phyloP scores from a whole-genome alignment of 2,329 filamentous ascomycete species.

The Pseudocercospora fuligena region DNA sequence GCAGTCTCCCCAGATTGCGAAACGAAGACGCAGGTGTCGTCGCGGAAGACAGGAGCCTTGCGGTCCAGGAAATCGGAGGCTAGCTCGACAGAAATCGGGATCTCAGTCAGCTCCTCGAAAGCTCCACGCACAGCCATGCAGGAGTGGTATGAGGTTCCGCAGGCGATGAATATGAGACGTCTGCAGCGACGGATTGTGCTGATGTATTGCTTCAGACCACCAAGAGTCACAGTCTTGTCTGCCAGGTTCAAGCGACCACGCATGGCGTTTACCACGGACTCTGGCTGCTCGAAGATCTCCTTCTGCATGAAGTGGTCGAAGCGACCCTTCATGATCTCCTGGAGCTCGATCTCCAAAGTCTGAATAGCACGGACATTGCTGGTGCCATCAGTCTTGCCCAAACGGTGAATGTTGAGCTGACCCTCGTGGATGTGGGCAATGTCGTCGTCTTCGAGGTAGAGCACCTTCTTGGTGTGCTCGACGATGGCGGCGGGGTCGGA shows the following conservation, averaged over 20 bases:
- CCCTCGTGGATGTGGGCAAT: constrained; percentile 99
- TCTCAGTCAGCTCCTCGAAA: constrained; percentile 97
- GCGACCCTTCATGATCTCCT: constrained; percentile 99
- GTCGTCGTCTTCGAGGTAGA: constrained; percentile 99
- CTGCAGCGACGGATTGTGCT: constrained; percentile 94
- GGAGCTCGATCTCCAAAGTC: constrained; percentile 96
- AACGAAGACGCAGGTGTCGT: constrained; percentile 98
- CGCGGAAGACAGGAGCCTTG: constrained; percentile 96
- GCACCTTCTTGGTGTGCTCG: constrained; percentile 99
- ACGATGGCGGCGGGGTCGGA: constrained; percentile 98
- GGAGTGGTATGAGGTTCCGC: constrained; percentile 97
- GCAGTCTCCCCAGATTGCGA: constrained; percentile 99
- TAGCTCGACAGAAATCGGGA: constrained; percentile 94
- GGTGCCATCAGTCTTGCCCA: constrained; percentile 95
- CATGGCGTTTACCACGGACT: constrained; percentile 99
- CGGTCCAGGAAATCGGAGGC: constrained; percentile 98
- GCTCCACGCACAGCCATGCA: constrained; percentile 99
- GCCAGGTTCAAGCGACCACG: constrained; percentile 92
- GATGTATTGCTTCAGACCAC: constrained; percentile 95
- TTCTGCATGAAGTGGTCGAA: constrained; percentile 99
- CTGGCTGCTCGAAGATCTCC: constrained; percentile 99
- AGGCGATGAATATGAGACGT: constrained; percentile 98
- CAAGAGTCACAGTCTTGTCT: constrained; percentile 94
- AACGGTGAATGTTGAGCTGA: constrained; percentile 96
- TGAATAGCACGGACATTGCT: constrained; percentile 98